These are phyloP conservation scores for Vitis hybrid DNA, from an alignment of 177 flowering plant genomes.

Conservation along the genomic window DNA sequence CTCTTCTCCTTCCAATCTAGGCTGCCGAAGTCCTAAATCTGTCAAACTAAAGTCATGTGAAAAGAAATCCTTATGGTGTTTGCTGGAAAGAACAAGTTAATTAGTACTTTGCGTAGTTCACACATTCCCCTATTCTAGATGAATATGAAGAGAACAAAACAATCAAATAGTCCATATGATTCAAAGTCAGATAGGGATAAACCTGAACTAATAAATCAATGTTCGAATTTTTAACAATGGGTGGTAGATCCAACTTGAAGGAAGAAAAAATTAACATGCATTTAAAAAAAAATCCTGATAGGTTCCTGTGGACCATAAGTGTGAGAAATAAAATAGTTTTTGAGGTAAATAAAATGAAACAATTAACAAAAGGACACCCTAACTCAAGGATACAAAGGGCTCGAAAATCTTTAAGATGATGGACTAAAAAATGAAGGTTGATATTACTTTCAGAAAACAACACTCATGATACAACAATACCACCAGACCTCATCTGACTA, in stretches of 20 bases:
- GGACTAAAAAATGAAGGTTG: neutral
- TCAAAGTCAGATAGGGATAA: too few species aligned
- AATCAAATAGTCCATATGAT: neutral
- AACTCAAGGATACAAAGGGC: neutral
- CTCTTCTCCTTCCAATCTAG: conserved; percentile 97
- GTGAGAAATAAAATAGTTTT: neutral
- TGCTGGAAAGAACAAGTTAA: conserved; percentile 1
- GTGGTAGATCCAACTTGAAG: too few species aligned
- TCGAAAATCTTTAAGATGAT: neutral
- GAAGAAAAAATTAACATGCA: too few species aligned
- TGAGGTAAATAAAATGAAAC: neutral
- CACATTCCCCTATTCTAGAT: neutral
- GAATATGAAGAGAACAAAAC: neutral
- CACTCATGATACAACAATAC: neutral
- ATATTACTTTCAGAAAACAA: neutral
- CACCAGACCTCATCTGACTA: too few species aligned
- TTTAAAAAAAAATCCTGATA: too few species aligned
- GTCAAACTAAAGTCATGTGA: conserved; percentile 31
- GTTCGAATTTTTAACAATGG: neutral
- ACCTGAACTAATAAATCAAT: neutral
- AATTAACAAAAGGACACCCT: neutral
- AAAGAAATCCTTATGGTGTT: conserved; percentile 2
- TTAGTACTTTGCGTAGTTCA: neutral
- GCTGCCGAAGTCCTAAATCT: conserved; percentile 96
- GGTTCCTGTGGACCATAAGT: too few species aligned